Base-by-base conservation (phyloP, 345 rosid species). In the Odontarrhena argentea region DNA sequence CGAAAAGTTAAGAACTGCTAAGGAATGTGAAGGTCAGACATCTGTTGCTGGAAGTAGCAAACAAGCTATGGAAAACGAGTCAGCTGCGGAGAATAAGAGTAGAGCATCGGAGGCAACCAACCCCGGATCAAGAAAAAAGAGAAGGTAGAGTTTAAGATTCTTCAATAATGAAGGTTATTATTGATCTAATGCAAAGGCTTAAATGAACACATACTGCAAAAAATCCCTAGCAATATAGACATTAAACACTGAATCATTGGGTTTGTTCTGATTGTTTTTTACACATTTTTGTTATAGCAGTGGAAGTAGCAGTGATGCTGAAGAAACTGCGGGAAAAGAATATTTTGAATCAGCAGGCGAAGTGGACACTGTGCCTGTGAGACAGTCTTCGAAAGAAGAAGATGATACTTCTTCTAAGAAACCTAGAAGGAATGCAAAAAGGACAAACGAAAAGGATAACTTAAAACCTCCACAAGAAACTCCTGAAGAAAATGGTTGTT, bases 301-400 rank as follows among this genome's bases (percentile, higher is more conserved):
- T 46, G 32, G 37, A 49, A 30, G 13, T 7, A 48, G 22, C 35
- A 48, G 24, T 37, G 35, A 35, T 63, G 35, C 24, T 48, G 3
- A 28, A 64, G 22, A 79, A 58, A 58, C 79, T 71, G 78, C 75
- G 40, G 76, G 36, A 60, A 74, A 70, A 49, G 40, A 1, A 50
- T 24, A 64, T 60, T 51, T 43, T 1, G 70, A 13, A 51, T 65
- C 85, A 38, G 65, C 42, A 50, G 76, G 82, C 73, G 87, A 81
- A 63, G 67, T 18, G 42, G 60, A 48, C 25, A 64, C 68, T 10
- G 52, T 51, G 63, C 67, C 47, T 57, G 55, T 47, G 68, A 67
- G 75, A 50, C 78, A 58, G 51, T 43, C 68, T 13, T 30, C 41
- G 7, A 59, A 74, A 38, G 74, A 36, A 30, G 53, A 48, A 36